Conservation (phyloP, 345 rosid genomes). For the Murraya koenigii region DNA sequence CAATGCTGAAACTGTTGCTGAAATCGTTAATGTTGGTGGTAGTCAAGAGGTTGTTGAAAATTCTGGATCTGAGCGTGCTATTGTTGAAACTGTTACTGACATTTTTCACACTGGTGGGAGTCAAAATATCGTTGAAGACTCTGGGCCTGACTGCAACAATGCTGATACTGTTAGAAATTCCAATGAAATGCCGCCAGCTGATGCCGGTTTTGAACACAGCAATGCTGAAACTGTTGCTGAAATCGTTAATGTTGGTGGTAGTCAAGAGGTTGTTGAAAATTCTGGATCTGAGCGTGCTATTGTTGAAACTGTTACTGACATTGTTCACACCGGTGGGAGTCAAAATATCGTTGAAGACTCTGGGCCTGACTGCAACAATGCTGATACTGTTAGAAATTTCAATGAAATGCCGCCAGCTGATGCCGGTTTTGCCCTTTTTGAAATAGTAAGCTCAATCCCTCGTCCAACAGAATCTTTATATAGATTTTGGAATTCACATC, state of each 20-base stretch:
- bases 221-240: conserved; percentile 10
- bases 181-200: no score
- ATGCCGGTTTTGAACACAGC: conserved; percentile 33
- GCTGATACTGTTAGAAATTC: no score
- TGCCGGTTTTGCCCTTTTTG: conserved; percentile 28
- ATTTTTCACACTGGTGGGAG: background rate
- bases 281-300: conserved; percentile 23
- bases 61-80: conserved; percentile 22
- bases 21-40: background rate
- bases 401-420: background rate
- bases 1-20: conserved; percentile 5
- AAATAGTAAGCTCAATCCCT: conserved; percentile 17
- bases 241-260: background rate
- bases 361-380: background rate
- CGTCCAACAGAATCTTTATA: background rate
- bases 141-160: no score
- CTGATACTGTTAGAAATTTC: conserved; percentile 1
- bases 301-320: conserved; percentile 2
- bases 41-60: conserved; percentile 9
- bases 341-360: background rate
- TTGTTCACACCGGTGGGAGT: background rate
- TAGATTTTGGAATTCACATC: background rate
- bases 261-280: conserved; percentile 9
- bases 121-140: no score
- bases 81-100: conserved; percentile 3